These are phyloP conservation scores for Heimioporus sp. DNA, from an alignment of 768 basidiomycete species.

Conservation along the genomic window DNA sequence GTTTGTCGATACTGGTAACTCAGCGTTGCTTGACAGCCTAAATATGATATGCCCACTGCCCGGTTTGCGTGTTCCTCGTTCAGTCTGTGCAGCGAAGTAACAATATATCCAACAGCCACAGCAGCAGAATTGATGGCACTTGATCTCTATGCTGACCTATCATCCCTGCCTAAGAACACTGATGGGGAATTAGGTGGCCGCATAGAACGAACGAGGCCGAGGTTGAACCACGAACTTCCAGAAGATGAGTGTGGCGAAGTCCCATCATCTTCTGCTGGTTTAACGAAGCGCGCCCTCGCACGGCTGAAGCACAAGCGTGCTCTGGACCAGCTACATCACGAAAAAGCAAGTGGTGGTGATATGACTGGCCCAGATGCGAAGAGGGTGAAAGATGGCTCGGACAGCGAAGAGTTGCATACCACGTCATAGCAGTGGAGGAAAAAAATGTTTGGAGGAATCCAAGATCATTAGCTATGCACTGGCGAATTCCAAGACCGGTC, in stretches of 20 bases:
- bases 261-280: slow-evolving; percentile 12
- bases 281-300: slow-evolving; percentile 47
- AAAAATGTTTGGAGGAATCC: no score
- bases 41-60: slow-evolving; percentile 44
- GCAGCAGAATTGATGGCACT: slow-evolving; percentile 48
- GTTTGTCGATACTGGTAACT: slow-evolving; percentile 20
- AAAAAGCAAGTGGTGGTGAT: slow-evolving; percentile 1
- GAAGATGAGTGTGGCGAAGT: slow-evolving; percentile 13
- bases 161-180: slow-evolving; percentile 57
- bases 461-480: no score
- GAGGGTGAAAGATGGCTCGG: slow-evolving; percentile 15
- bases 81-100: not conserved
- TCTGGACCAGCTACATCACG: slow-evolving; percentile 29
- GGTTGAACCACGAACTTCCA: slow-evolving; percentile 1
- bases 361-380: slow-evolving; percentile 10
- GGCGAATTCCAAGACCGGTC: no score
- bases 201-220: slow-evolving; percentile 23
- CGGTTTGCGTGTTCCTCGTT: slow-evolving; percentile 36
- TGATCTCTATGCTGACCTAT: slow-evolving; percentile 59
- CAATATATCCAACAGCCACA: slow-evolving; percentile 38
- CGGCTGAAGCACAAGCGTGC: slow-evolving; percentile 52
- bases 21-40: slow-evolving; percentile 40
- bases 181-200: slow-evolving; percentile 44
- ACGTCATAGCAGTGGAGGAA: not conserved
- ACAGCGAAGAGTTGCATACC: slow-evolving; percentile 1